These are phyloP conservation scores for Trichoderma koningiopsis DNA, from an alignment of 2,329 filamentous ascomycete genomes.

Conservation along the genomic window DNA sequence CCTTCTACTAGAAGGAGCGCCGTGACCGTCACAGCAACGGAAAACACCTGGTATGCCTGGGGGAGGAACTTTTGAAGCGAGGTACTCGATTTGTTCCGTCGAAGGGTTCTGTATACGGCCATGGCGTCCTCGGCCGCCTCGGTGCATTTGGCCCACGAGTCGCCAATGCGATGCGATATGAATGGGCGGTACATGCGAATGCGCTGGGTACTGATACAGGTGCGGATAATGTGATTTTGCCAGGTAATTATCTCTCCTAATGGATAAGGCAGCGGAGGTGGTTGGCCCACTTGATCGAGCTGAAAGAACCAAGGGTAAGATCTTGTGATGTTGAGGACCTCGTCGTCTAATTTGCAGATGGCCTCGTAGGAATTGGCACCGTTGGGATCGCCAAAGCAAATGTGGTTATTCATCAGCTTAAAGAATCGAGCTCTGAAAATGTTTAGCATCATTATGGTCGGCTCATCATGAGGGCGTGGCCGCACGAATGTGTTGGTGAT, in stretches of 20 bases:
- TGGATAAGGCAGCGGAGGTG: constrained; percentile 18
- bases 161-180: constrained; percentile 13
- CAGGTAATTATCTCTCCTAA: constrained; percentile 24
- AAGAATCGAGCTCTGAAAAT: constrained; percentile 28
- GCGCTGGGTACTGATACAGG: constrained; percentile 29
- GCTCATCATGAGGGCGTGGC: constrained; percentile 25
- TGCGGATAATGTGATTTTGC: constrained; percentile 29
- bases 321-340: constrained; percentile 21
- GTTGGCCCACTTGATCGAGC: constrained; percentile 23
- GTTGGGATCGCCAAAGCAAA: background rate
- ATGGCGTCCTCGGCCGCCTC: constrained; percentile 26
- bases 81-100: constrained; percentile 5
- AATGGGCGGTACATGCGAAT: constrained; percentile 30
- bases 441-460: constrained; percentile 29
- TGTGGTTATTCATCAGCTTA: constrained; percentile 25
- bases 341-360: constrained; percentile 19
- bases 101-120: constrained; percentile 21
- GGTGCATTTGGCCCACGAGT: constrained; percentile 27
- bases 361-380: constrained; percentile 15
- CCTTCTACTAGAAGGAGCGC: constrained; percentile 27
- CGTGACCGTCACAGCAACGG: constrained; percentile 25
- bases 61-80: constrained; percentile 26
- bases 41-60: constrained; percentile 27
- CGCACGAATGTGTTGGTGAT: constrained; percentile 19
- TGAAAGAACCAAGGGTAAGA: constrained; percentile 27